phyloP scores from a whole-genome alignment of 345 rosid genomes.

The Eucalyptus albens region DNA sequence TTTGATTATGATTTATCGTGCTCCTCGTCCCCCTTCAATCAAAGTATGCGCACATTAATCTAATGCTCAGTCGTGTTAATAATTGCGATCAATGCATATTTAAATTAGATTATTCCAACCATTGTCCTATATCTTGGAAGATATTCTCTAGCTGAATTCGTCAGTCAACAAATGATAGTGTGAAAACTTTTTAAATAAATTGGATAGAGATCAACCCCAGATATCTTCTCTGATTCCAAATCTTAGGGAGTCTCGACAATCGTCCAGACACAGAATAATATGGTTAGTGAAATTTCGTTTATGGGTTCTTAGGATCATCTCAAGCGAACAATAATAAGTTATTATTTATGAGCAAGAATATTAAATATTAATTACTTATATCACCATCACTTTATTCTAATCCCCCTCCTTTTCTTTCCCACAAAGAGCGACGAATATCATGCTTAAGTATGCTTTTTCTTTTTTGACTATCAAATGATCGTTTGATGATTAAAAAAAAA shows the following conservation, averaged over 20 bases:
- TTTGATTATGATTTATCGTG: conserved; percentile 2
- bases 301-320: conserved; percentile 19
- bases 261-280: conserved; percentile 17
- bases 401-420: not conserved
- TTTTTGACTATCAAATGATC: not conserved
- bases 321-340: conserved; percentile 1
- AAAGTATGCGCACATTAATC: not conserved
- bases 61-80: not conserved
- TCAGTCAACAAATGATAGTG: not conserved
- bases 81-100: not conserved
- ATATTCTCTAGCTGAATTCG: not conserved
- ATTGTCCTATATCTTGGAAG: not conserved
- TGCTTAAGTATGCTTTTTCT: not conserved
- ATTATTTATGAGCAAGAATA: conserved; percentile 5
- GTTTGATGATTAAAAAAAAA: not conserved
- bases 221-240: conserved; percentile 14
- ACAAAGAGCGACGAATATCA: not conserved
- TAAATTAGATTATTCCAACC: not conserved
- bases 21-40: not conserved
- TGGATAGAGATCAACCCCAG: not conserved
- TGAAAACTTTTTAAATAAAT: not conserved
- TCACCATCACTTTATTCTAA: conserved; percentile 13
- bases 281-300: not conserved
- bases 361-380: not conserved
- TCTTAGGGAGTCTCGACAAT: conserved; percentile 13